phyloP scores from a whole-genome alignment of 2,329 filamentous ascomycete species.

The Thelonectria blattea region DNA sequence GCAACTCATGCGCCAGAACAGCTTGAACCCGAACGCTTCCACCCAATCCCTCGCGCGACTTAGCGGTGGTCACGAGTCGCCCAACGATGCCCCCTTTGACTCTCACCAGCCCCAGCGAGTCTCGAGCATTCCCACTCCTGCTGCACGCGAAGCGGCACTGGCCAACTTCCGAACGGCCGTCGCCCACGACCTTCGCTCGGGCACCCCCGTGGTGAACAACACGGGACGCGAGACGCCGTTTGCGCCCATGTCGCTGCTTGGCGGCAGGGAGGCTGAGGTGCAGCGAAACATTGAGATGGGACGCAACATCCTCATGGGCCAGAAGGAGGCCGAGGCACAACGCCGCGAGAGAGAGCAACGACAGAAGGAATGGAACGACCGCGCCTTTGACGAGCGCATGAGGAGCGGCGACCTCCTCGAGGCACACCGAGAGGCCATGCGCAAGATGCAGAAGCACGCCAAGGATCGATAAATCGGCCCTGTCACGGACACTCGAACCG shows the following conservation, averaged over 20 bases:
- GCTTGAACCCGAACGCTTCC: conserved; percentile 44
- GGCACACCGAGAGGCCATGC: conserved; percentile 78
- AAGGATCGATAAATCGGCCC: conserved; percentile 37
- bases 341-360: conserved; percentile 63
- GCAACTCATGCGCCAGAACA: conserved; percentile 63
- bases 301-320: conserved; percentile 62
- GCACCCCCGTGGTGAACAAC: conserved; percentile 43
- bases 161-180: conserved; percentile 72
- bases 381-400: conserved; percentile 76
- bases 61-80: conserved; percentile 40
- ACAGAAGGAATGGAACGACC: conserved; percentile 64
- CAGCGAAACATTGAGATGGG: conserved; percentile 60
- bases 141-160: conserved; percentile 63
- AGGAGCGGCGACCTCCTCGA: conserved; percentile 75
- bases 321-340: conserved; percentile 67
- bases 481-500: background rate
- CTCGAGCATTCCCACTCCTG: conserved; percentile 49
- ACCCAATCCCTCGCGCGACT: conserved; percentile 32
- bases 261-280: conserved; percentile 48
- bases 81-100: conserved; percentile 50
- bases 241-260: conserved; percentile 41
- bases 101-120: conserved; percentile 61
- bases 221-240: conserved; percentile 49
- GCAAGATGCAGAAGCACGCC: conserved; percentile 71
- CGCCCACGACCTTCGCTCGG: conserved; percentile 63